These are phyloP conservation scores for Cladosporium velox DNA, from an alignment of 2,329 filamentous ascomycete genomes.

Conservation along the genomic window DNA sequence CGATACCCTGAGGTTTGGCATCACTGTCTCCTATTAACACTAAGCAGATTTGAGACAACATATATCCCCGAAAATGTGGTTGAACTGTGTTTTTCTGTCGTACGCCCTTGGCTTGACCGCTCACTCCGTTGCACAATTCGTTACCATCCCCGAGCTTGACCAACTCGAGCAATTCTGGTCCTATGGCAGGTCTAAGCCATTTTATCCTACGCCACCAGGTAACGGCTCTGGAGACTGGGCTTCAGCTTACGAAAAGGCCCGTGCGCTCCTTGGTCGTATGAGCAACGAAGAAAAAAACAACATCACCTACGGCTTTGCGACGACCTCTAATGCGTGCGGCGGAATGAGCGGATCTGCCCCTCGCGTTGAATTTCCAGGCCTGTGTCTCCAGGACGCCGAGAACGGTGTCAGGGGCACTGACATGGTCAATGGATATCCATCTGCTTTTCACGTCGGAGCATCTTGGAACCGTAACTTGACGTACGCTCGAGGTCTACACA, in stretches of 20 bases:
- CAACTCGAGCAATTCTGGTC: conserved; percentile 33
- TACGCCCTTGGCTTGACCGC: background rate
- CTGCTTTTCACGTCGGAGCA: conserved; percentile 40
- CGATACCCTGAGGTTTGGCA: too few relatives aligned
- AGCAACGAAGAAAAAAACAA: conserved; percentile 43
- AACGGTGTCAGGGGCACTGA: conserved; percentile 38
- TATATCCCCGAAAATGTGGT: too few relatives aligned
- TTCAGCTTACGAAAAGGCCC: conserved; percentile 43
- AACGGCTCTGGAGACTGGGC: conserved; percentile 38
- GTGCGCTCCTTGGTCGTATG: conserved; percentile 41
- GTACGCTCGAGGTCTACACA: conserved; percentile 36
- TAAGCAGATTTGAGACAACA: too few relatives aligned
- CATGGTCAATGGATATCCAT: conserved; percentile 41
- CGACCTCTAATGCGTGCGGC: conserved; percentile 31
- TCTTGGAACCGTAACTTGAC: conserved; percentile 43
- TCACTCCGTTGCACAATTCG: background rate
- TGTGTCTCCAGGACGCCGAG: conserved; percentile 45
- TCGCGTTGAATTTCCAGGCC: conserved; percentile 42
- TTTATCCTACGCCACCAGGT: conserved; percentile 32
- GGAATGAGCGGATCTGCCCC: conserved; percentile 42
- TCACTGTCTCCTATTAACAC: too few relatives aligned
- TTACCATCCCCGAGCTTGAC: conserved; percentile 10
- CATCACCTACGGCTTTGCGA: conserved; percentile 39
- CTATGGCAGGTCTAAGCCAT: conserved; percentile 35
- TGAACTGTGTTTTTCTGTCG: too few relatives aligned